Evolutionary conservation across 345 rosid species (phyloP).

Genomic region (Carallia brachiata): DNA sequence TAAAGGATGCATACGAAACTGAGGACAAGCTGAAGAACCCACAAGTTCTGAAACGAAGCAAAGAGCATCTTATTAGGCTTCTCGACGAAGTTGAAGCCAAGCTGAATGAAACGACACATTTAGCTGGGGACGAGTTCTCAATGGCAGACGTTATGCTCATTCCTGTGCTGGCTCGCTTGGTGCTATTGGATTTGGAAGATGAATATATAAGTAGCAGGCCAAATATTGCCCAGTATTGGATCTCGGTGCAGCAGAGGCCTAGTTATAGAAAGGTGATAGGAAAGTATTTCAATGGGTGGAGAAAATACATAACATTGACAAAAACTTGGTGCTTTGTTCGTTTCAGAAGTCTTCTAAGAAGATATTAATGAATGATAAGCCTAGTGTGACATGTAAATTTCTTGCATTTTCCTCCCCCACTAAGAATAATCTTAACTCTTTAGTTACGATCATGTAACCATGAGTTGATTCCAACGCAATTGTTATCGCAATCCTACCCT

Average conservation of each 20-base stretch:
- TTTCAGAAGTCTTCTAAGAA: conserved; percentile 53
- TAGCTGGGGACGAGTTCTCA: conserved; percentile 77
- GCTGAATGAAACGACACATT: conserved; percentile 44
- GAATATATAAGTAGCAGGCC: conserved; percentile 67
- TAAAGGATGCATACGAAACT: conserved; percentile 62
- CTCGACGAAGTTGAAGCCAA: conserved; percentile 66
- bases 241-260: conserved; percentile 57
- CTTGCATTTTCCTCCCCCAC: no score
- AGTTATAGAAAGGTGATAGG: conserved; percentile 73
- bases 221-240: conserved; percentile 69
- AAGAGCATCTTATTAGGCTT: conserved; percentile 55
- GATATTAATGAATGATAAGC: conserved; percentile 39
- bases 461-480: no score
- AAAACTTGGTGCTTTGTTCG: conserved; percentile 70
- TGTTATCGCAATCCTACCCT: no score
- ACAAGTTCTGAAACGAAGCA: conserved; percentile 45
- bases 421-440: no score
- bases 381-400: no score
- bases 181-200: conserved; percentile 64
- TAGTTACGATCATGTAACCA: no score
- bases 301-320: conserved; percentile 56
- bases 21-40: conserved; percentile 67
- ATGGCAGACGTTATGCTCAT: conserved; percentile 79
- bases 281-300: conserved; percentile 76
- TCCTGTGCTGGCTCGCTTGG: conserved; percentile 66